Evolutionary conservation across 768 basidiomycete species (phyloP), one percentile per base, ranked within the genome.

Genomic region (Lentinula aciculospora): DNA sequence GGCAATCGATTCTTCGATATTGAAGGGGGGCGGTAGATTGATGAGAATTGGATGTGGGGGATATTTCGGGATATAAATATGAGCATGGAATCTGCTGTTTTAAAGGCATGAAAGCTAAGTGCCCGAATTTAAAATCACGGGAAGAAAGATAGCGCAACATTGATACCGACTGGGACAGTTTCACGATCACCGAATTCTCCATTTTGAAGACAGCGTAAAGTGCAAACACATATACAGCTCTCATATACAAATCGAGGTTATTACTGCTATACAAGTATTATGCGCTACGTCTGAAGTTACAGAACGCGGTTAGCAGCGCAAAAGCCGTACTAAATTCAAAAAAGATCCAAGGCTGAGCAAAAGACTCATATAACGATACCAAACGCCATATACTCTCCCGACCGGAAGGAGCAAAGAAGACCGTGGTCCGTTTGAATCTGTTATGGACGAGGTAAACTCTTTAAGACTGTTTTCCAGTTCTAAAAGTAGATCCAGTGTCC

Each of bases 381-480:
- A 15, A 5, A 39, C 12, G 23, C 19, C 9, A 44, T 21, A 17
- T 8, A 44, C 21, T 9, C 8, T 34, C 32, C 6, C 32, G 32
- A 34, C 19, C 21, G n/a, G 21, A 9, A 44, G n/a, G 42, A 44
- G 4, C 19, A 21, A 44, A 44, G 19, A 44, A 44, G 23, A 21
- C 21, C 42, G 19, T 21, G 32, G 13, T 34, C 32, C 32, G 23
- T 12, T 17, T 2, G 9, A 21, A 10, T 21, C 10, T 25, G 37
- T 12, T 37, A 53, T 9, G 51, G 27, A 9, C 51, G 51, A 10
- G 74, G 69, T 36, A 81, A 63, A n/a, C 70, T 67, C 58, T 73
- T 75, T 23, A 80, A 69, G 21, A 79, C 65, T 27, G 72, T 69
- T 61, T 81, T 81, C 82, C 82, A 84, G 53, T 80, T 69, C 81